Evolutionary conservation across 495 filamentous ascomycete species (phyloP).

Genomic region (Aspergillus sclerotioniger): DNA sequence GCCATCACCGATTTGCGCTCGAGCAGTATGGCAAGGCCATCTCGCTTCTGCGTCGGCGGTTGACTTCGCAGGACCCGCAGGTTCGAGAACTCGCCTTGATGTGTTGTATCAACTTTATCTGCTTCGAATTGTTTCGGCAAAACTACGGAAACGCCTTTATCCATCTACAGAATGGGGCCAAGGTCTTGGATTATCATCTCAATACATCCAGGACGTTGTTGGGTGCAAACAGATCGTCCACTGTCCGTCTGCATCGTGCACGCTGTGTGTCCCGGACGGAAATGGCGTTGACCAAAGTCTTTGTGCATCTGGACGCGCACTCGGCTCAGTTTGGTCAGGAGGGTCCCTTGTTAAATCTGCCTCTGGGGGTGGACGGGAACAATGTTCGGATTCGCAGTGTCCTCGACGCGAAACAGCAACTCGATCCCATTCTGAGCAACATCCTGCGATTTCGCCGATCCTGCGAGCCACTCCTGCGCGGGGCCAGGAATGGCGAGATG

Average conservation of each 20-base stretch:
- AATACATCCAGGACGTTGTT: too few relatives aligned
- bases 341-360: too few relatives aligned
- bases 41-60: constrained; percentile 13
- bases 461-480: too few relatives aligned
- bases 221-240: neutral
- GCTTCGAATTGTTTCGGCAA: constrained; percentile 20
- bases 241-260: too few relatives aligned
- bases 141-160: constrained; percentile 15
- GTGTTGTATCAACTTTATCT: constrained; percentile 23
- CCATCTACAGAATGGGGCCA: constrained; percentile 20
- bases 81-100: constrained; percentile 17
- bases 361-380: too few relatives aligned
- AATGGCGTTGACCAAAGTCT: neutral
- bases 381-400: too few relatives aligned
- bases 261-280: too few relatives aligned
- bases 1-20: neutral
- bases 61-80: constrained; percentile 18
- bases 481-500: too few relatives aligned
- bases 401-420: too few relatives aligned
- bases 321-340: neutral
- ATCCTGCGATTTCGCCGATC: too few relatives aligned
- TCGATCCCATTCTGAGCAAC: too few relatives aligned
- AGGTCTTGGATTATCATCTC: constrained; percentile 10
- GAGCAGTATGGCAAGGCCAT: neutral
- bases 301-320: neutral